A percentile compares a stretch with the other conserved stretches of the same genome.
Evolutionary conservation across 2,329 filamentous ascomycete species (phyloP).

Genomic region (Aspergillus aculeatus): DNA sequence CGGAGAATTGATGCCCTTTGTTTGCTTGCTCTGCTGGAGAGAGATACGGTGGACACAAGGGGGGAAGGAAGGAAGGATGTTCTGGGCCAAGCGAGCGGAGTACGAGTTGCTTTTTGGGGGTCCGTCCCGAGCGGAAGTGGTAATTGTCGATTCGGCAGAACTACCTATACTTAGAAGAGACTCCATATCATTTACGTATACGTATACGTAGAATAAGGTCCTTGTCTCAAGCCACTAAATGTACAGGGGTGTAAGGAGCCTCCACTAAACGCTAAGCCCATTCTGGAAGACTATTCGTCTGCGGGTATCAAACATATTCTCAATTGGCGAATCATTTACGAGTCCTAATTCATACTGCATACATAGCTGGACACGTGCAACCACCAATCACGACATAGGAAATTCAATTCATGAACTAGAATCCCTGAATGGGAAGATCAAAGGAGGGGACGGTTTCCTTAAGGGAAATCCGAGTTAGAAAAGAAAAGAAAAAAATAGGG

Average conservation of each 20-base stretch:
- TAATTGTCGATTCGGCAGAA: no score
- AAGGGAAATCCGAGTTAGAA: not conserved
- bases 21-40: no score
- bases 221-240: not conserved
- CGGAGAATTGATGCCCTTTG: no score
- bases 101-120: no score
- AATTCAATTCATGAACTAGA: not conserved
- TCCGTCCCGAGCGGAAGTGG: no score
- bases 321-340: not conserved
- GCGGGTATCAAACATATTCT: not conserved
- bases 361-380: not conserved
- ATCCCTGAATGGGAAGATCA: not conserved
- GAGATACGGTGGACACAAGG: no score
- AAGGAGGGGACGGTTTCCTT: not conserved
- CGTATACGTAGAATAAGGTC: not conserved
- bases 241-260: not conserved
- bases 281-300: not conserved
- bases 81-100: no score
- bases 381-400: not conserved
- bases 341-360: not conserved
- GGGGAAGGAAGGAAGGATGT: no score
- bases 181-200: no score
- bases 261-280: not conserved
- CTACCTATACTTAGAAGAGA: no score
- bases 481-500: no score